Evolutionary conservation across 805 yeast genomes (phyloP).

Genomic region (Starmerella apicola): DNA sequence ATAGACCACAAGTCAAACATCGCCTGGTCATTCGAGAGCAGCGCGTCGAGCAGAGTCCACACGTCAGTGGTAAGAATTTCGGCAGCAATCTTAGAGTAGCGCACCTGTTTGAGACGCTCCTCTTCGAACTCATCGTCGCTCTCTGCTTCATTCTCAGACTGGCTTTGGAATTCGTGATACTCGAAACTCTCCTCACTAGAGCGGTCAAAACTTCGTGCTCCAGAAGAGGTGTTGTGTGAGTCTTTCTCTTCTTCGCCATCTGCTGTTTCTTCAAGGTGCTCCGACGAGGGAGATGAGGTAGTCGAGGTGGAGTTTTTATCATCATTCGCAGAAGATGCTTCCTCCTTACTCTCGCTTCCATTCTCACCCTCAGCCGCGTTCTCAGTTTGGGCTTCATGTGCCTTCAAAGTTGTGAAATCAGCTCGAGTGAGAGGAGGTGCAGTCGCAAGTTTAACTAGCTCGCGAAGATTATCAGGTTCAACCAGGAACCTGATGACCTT

Average conservation of each 20-base stretch:
- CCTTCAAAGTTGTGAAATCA: not conserved
- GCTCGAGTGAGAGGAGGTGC: conserved; percentile 20
- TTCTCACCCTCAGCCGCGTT: not conserved
- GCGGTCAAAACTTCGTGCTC: not conserved
- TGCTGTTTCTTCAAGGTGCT: not conserved
- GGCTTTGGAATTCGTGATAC: conserved; percentile 12
- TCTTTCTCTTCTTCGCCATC: not conserved
- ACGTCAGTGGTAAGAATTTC: conserved; percentile 85
- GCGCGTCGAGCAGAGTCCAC: conserved; percentile 85
- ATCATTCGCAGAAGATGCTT: not conserved
- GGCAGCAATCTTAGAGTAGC: conserved; percentile 57
- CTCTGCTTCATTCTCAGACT: conserved; percentile 10
- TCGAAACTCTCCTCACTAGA: conserved; percentile 7
- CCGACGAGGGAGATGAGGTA: not conserved
- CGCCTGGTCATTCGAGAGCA: conserved; percentile 59
- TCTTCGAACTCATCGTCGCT: conserved; percentile 19
- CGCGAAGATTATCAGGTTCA: conserved; percentile 59
- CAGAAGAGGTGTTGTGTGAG: not conserved
- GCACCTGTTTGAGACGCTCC: conserved; percentile 14
- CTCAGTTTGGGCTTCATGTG: conserved; percentile 21
- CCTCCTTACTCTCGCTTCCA: not conserved
- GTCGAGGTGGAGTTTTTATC: not conserved
- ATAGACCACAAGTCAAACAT: conserved; percentile 68
- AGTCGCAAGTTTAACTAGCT: conserved; percentile 50
- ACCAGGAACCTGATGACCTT: conserved; percentile 68